Base-by-base conservation (phyloP, 257 asterid genomes). In the Nicotiana tomentosiformis region DNA sequence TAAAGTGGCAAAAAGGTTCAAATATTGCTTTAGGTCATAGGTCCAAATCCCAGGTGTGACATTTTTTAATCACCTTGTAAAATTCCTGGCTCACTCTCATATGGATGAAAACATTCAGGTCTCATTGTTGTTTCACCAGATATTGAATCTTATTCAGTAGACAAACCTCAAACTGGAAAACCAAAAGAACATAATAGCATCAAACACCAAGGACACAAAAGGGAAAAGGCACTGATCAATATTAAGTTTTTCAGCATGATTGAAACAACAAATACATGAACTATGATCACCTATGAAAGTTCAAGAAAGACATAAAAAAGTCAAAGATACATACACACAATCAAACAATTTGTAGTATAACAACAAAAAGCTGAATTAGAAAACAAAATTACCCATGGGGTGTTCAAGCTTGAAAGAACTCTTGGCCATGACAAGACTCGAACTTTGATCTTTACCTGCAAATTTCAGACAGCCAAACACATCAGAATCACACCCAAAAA, bases 321-420 rank as follows among this genome's bases (percentile, higher is more conserved):
- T 43, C 9, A 39, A 6, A 39, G n/a, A 23, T 10, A 29, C 79
- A 72, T 72, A 72, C 37, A 5, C 35, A 46, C 61, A 46, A 72
- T 46, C 23, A 49, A 46, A 46, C 78, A 10, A 10, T 17, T 70
- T 37, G 18, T 69, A 69, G 35, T 49, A 51, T 2, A 60, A 29
- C 39, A 37, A 57, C 58, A 6, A 18, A 23, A 70, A 72, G 1
- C 14, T 12, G 60, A 43, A 20, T 43, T 5, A 26, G 17, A n/a
- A 33, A 83, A 61, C 10, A 32, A 30, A 35, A 12, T 77, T 89
- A 91, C 95, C 95, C 81, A 91, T 80, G 58, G 95, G 87, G 76
- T 86, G 85, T 23, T 87, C 93, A 53, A 86, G 83, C 85, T 90
- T 88, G 90, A 90, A 91, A 7, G 92, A 87, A 83, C 87, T 86